Base-by-base conservation (phyloP, 2,329 filamentous ascomycete genomes). In the Furcasterigmium furcatum region DNA sequence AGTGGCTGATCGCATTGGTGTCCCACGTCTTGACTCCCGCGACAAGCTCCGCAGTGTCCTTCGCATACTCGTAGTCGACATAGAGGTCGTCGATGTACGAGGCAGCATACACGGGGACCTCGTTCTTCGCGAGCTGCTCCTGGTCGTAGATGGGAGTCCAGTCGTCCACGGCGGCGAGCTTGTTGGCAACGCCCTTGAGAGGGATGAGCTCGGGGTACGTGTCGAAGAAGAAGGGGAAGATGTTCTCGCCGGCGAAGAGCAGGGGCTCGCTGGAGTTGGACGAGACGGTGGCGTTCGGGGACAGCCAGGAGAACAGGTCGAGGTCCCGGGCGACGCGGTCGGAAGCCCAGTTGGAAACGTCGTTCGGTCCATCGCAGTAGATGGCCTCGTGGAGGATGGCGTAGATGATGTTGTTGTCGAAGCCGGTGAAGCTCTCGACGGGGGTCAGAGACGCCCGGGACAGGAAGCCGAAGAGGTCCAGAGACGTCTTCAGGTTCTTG, bases 61-160 rank as follows among this genome's bases (percentile, higher is more conserved):
- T 76, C 9, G 88, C 85, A 45, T 91, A 70, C 8, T 81, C 80
- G 55, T 80, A 87, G 59, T 95, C 87, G 22, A 97, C 91, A 58
- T 95, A 96, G 88, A 96, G 94, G 61, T 96, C 91, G 51, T 96
- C 86, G 4, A 89, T 64, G 55, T 87, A 97, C 2, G 82, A 85
- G 1, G 88, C 89, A 2, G 91, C 87, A 58, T 94, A 96, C 0
- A 95, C 82, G 0, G 92, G 91, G 0, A 96, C 88, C 48, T 84
- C 74, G 57, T 96, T 96, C 56, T 76, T 79, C 16, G 75, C 77
- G 41, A 96, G 72, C 63, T 88, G 85, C 44, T 80, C 77, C 51
- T 81, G 72, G 58, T 95, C 81, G 62, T 96, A 96, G 4, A 96
- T 73, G 0, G 72, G 68, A 2, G 85, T 79, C 91, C 92, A 96